Evolutionary conservation across 805 yeast genomes (phyloP), one percentile per base, ranked within the genome.

Genomic region (Candida insectorum): DNA sequence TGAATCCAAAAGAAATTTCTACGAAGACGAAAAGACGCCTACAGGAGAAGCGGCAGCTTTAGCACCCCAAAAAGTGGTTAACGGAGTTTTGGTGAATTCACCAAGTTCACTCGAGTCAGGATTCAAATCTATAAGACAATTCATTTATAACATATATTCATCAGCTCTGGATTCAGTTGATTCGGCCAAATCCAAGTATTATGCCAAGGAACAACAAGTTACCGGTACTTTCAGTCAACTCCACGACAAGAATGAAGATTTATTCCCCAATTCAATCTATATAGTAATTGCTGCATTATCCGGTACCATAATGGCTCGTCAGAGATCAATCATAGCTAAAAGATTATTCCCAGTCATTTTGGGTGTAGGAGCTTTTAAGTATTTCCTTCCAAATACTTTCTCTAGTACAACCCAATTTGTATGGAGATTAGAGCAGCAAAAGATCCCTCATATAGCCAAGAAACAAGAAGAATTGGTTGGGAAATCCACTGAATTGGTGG

Each of bases 311-410:
- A 47, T 79, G 31, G 76, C 93, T 2, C 82, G 94, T 49, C 77
- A 80, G 47, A 69, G 83, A 37, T 77, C 77, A 36, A 44, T 79
- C 15, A 33, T 79, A 2, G 50, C 82, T 9, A 76, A 79, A 48
- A 64, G 70, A 3, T 41, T 72, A 1, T 60, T 73, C 11, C 95
- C 95, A 1, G 36, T 79, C 2, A 59, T 65, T 0, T 69, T 81
- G 33, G 93, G 89, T 10, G 41, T 73, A 18, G 71, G 63, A 5
- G 77, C 91, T 0, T 85, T 87, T 61, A 74, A 66, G 39, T 69
- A 74, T 54, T 79, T 84, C 47, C 69, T 85, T 48, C 96, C 96
- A 12, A 59, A 69, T 31, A 87, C 96, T 0, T 85, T 75, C 48
- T 48, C 51, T 26, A 85, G 82, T 54, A 75, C 85, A 6, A 59